Evolutionary conservation across 108 stramenopile genomes (phyloP).

Genomic region (Seminavis robusta): DNA sequence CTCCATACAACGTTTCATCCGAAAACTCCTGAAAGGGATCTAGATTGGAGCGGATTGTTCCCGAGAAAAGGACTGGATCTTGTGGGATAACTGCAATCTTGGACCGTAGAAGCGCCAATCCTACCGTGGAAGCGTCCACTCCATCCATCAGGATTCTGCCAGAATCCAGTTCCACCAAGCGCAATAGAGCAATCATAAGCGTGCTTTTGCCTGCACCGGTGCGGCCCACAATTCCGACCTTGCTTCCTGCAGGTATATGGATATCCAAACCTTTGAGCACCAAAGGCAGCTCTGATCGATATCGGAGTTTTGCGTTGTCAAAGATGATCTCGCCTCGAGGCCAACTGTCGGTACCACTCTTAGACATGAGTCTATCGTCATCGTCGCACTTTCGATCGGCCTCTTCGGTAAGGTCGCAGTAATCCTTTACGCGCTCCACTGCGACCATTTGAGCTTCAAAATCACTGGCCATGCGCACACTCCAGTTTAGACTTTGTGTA

Average conservation of each 20-base stretch:
- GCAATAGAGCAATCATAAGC: conserved; percentile 78
- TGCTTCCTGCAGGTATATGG: conserved; percentile 56
- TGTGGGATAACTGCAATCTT: conserved; percentile 94
- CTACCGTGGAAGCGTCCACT: conserved; percentile 67
- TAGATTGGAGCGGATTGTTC: conserved; percentile 87
- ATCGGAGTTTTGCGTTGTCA: conserved; percentile 62
- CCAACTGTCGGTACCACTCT: conserved; percentile 54
- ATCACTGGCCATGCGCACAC: conserved; percentile 89
- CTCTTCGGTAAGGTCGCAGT: conserved; percentile 53
- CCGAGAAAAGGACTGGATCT: conserved; percentile 92
- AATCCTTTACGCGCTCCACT: conserved; percentile 86
- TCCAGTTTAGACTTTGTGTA: conserved; percentile 92
- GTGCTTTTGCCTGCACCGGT: conserved; percentile 90
- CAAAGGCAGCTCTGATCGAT: conserved; percentile 78
- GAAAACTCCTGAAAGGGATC: conserved; percentile 82
- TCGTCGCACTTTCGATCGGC: conserved; percentile 36
- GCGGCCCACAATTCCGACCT: conserved; percentile 84
- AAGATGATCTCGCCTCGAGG: conserved; percentile 81
- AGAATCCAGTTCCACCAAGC: conserved; percentile 67
- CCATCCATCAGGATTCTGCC: conserved; percentile 89
- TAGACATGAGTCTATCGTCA: conserved; percentile 41
- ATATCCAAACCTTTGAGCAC: conserved; percentile 87
- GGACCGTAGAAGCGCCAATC: conserved; percentile 71
- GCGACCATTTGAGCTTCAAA: conserved; percentile 91
- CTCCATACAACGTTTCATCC: conserved; percentile 60